Conservation (phyloP, 2,329 filamentous ascomycete genomes). For the Sarocladium kiliense region DNA sequence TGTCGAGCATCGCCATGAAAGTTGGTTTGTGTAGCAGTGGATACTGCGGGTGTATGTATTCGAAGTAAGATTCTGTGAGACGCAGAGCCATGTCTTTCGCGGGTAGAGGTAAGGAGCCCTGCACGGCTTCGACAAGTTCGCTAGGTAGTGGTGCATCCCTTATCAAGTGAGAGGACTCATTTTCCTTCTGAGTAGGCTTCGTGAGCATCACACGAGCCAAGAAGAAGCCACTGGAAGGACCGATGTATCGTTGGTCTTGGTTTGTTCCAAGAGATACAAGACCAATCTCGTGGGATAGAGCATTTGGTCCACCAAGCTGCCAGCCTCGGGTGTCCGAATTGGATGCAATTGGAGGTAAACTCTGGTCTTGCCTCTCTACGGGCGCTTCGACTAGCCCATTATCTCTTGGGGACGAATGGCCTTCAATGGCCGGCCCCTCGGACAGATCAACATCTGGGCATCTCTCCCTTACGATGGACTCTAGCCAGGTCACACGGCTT, state of each 20-base stretch:
- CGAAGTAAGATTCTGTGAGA: constrained; percentile 42
- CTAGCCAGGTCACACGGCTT: constrained; percentile 39
- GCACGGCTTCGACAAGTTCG: constrained; percentile 25
- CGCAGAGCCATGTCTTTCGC: constrained; percentile 29
- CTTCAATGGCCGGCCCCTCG: neutral
- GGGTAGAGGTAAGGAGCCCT: constrained; percentile 26
- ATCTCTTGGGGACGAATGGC: neutral
- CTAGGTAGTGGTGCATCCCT: constrained; percentile 4
- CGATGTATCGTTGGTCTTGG: constrained; percentile 45
- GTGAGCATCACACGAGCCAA: constrained; percentile 44
- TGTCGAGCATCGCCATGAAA: constrained; percentile 32
- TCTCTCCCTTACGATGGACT: constrained; percentile 34
- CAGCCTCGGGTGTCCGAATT: constrained; percentile 13
- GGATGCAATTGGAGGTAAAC: constrained; percentile 11
- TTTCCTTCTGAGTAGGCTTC: constrained; percentile 22
- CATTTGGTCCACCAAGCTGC: constrained; percentile 11
- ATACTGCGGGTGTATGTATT: constrained; percentile 41
- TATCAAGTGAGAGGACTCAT: neutral
- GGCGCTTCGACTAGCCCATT: neutral
- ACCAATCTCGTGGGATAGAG: constrained; percentile 45
- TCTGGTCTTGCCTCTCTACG: constrained; percentile 10
- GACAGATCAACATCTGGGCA: constrained; percentile 37
- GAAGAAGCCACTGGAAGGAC: constrained; percentile 51
- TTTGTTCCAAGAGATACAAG: constrained; percentile 43
- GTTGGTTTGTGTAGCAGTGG: constrained; percentile 43